These are phyloP conservation scores for Diaporthe sp. DNA, from an alignment of 2,329 filamentous ascomycete genomes.

Conservation along the genomic window DNA sequence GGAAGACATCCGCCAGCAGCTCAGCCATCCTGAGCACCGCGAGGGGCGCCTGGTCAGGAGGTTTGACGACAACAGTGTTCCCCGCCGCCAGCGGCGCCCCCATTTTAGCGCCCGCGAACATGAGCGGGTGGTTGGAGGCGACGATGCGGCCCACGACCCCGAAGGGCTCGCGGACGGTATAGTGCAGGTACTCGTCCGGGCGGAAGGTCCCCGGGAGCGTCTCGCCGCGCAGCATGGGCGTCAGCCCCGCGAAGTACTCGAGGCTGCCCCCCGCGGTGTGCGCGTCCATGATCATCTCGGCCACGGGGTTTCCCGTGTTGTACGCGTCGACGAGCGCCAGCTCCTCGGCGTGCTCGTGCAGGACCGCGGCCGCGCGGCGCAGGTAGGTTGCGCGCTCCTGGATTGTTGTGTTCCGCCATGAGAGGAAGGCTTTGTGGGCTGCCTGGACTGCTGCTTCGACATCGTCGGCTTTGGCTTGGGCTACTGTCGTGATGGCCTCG, in stretches of 20 bases:
- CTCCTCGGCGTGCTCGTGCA: slow-evolving; percentile 40
- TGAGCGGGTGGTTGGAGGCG: slow-evolving; percentile 76
- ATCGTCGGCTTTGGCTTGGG: slow-evolving; percentile 17
- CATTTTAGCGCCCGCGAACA: slow-evolving; percentile 78
- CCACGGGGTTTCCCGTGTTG: slow-evolving; percentile 39
- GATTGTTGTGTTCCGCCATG: slow-evolving; percentile 27
- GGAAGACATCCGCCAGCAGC: slow-evolving; percentile 77
- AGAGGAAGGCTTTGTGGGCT: slow-evolving; percentile 30
- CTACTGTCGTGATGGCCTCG: neutral
- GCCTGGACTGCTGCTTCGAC: slow-evolving; percentile 37
- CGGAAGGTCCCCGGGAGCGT: slow-evolving; percentile 68
- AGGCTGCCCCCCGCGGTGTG: slow-evolving; percentile 77
- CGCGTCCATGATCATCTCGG: slow-evolving; percentile 60
- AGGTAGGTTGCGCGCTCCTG: slow-evolving; percentile 23
- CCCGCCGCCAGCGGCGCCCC: slow-evolving; percentile 73
- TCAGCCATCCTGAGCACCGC: slow-evolving; percentile 71
- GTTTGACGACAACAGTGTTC: slow-evolving; percentile 70
- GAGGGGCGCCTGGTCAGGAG: slow-evolving; percentile 70
- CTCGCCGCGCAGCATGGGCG: slow-evolving; percentile 77
- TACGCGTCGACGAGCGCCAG: slow-evolving; percentile 41
- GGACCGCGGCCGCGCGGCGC: slow-evolving; percentile 41
- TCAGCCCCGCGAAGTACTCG: slow-evolving; percentile 76
- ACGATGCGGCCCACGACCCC: slow-evolving; percentile 76
- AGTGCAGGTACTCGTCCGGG: slow-evolving; percentile 58
- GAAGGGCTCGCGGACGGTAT: slow-evolving; percentile 74